Evolutionary conservation across 2,329 filamentous ascomycete species (phyloP), one percentile per base, ranked within the genome.

Genomic region (Escovopsis sp.): DNA sequence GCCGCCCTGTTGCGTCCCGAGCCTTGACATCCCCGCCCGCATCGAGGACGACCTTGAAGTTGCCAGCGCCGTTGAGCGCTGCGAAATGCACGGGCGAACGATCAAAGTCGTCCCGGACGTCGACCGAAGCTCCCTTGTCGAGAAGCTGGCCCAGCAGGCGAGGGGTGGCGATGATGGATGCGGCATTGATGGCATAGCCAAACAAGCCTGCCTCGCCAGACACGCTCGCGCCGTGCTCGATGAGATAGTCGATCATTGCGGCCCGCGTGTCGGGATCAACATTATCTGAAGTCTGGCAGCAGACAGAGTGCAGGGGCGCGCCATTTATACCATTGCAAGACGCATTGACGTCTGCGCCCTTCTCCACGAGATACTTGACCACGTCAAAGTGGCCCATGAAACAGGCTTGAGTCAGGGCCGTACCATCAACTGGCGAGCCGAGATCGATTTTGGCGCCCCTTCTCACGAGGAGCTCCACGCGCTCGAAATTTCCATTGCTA

Each of bases 221-320:
- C 19, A 43, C 30, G 15, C 49, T 44, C 15, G 48, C 49, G 6
- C 42, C 49, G 43, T 39, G 47, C 40, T 47, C 45, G 19, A 54
- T 45, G 19, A 55, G 48, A 15, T 53, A 42, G 19, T 45, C 41
- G 11, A 57, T 46, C 19, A 56, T 43, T 15, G 40, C 42, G 36
- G 53, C 51, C 34, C 56, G 42, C 4, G 10, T 42, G 19, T 33
- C 38, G 15, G 15, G 15, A 15, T 15, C 15, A 15, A 15, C 15
- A 3, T 36, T 39, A 12, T 8, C 15, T n/a, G 23, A 26, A 26
- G 15, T 43, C 18, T 37, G 40, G 3, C 42, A 3, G 19, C 44
- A 45, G n/a, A 41, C 41, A 2, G 44, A 33, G 12, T 45, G 44
- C 6, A 45, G 41, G 10, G 44, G 44, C 11, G 44, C 43, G 33